These are phyloP conservation scores for Phoma sp. DNA, from an alignment of 2,329 filamentous ascomycete species.

Conservation along the genomic window DNA sequence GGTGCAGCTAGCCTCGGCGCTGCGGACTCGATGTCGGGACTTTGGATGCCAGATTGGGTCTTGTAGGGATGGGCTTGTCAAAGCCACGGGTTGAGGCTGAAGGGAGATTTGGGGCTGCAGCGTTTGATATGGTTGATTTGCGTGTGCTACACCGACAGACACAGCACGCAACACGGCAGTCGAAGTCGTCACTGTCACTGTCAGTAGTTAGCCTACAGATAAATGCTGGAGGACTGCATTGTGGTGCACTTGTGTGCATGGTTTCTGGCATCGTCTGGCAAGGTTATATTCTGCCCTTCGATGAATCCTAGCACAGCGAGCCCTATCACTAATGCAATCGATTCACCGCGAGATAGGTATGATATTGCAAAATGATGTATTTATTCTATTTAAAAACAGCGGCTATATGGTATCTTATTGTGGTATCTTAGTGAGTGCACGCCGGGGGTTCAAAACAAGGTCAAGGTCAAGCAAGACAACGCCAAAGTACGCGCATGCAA, in stretches of 20 bases:
- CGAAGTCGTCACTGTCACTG: not conserved
- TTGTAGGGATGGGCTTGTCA: no score
- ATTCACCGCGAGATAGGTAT: no score
- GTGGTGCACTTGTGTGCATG: no score
- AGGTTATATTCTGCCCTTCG: no score
- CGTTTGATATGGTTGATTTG: not conserved
- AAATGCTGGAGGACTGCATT: no score
- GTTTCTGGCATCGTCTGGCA: no score
- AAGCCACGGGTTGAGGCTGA: constrained; percentile 15
- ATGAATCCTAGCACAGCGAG: no score
- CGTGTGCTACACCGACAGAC: not conserved
- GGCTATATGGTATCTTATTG: constrained; percentile 7
- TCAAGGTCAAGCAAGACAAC: not conserved
- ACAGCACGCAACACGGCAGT: not conserved
- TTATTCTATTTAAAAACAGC: constrained; percentile 4
- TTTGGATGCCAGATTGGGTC: not conserved
- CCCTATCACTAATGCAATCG: no score
- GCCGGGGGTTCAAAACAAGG: no score
- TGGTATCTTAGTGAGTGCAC: no score
- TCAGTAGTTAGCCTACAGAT: not conserved
- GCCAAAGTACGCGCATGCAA: not conserved
- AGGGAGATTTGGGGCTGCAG: constrained; percentile 1
- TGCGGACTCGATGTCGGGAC: not conserved
- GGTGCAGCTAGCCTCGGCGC: not conserved
- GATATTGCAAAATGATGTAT: no score